Conservation (phyloP, 257 asterid species). For the Ophiorrhiza pumila region DNA sequence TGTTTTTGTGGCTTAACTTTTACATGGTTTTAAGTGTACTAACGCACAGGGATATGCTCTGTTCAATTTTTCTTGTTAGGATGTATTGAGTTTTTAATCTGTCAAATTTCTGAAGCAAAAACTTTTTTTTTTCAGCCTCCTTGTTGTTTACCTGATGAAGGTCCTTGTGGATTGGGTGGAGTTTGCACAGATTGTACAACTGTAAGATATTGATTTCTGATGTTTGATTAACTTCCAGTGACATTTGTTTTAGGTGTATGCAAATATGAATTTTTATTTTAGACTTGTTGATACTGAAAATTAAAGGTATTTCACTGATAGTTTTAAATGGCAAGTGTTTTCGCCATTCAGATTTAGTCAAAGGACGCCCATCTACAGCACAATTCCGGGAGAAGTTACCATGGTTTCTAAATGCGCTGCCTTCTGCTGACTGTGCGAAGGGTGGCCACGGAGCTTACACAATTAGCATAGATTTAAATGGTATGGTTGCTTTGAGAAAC, state of each 20-base stretch:
- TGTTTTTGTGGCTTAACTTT: too few species aligned
- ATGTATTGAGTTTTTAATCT: not conserved
- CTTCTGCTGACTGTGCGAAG: slow-evolving; percentile 92
- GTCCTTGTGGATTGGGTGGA: slow-evolving; percentile 62
- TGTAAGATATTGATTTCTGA: slow-evolving; percentile 41
- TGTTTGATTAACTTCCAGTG: not conserved
- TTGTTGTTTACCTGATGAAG: slow-evolving; percentile 63
- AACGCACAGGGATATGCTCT: not conserved
- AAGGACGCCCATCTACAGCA: slow-evolving; percentile 74
- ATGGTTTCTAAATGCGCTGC: slow-evolving; percentile 88
- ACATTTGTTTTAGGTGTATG: not conserved
- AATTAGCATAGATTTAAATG: slow-evolving; percentile 67
- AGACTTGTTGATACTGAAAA: not conserved
- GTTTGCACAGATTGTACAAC: slow-evolving; percentile 90
- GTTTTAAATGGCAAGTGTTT: slow-evolving; percentile 59
- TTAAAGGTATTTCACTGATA: slow-evolving; percentile 21
- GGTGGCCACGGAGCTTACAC: slow-evolving; percentile 96
- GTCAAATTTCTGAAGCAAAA: not conserved
- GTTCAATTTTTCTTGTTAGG: not conserved
- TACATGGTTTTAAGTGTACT: too few species aligned
- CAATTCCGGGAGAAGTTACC: slow-evolving; percentile 88
- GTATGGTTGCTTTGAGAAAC: slow-evolving; percentile 29
- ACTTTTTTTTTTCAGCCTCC: slow-evolving; percentile 78
- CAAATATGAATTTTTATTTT: not conserved
- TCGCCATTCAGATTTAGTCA: slow-evolving; percentile 74